Evolutionary conservation across 345 rosid species (phyloP).

Genomic region (Punica granatum): DNA sequence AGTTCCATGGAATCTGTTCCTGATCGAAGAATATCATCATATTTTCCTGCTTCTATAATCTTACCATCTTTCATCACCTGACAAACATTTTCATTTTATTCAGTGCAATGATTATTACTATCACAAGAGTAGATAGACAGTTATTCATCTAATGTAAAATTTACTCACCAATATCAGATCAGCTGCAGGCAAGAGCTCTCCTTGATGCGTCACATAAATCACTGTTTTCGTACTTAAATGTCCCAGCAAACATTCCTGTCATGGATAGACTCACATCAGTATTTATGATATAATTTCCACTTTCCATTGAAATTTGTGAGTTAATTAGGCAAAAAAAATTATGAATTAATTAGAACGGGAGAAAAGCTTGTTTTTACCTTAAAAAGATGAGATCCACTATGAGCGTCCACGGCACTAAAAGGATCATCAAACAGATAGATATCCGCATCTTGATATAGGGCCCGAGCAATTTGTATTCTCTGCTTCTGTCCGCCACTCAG

Average conservation of each 20-base stretch:
- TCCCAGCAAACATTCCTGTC: conserved; percentile 29
- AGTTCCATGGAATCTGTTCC: conserved; percentile 26
- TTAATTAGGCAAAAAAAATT: too few relatives aligned
- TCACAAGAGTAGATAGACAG: background rate
- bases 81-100: background rate
- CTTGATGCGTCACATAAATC: conserved; percentile 37
- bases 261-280: background rate
- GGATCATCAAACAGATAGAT: conserved; percentile 77
- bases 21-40: conserved; percentile 19
- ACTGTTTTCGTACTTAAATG: conserved; percentile 25
- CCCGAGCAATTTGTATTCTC: conserved; percentile 70
- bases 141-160: background rate
- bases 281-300: too few relatives aligned
- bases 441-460: conserved; percentile 56
- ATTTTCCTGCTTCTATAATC: conserved; percentile 26
- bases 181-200: conserved; percentile 29
- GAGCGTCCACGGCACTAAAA: conserved; percentile 79
- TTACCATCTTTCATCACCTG: conserved; percentile 35
- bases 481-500: conserved; percentile 89
- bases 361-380: conserved; percentile 20
- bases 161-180: conserved; percentile 31
- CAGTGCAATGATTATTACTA: background rate
- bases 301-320: too few relatives aligned
- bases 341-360: background rate
- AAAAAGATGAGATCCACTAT: conserved; percentile 58